Percentiles rank a stretch among this genome's conserved stretches.
Evolutionary conservation across 768 basidiomycete genomes (phyloP).

Genomic region (Sporobolomyces phaffii): DNA sequence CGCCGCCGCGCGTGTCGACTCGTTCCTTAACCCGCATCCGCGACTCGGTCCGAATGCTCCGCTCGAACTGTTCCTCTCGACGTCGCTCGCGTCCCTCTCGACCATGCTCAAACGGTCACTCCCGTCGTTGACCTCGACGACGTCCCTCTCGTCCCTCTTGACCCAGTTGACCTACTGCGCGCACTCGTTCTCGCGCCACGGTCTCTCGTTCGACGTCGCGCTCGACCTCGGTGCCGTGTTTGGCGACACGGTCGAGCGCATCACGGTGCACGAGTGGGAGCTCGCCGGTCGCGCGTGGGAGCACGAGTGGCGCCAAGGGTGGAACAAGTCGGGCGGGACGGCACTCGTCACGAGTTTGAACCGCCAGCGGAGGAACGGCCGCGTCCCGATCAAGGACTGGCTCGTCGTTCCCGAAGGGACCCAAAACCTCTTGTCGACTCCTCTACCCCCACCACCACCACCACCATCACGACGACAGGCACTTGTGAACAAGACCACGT

Average conservation of each 20-base stretch:
- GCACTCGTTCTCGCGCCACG: constrained; percentile 81
- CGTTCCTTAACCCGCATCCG: not conserved
- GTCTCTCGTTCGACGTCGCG: constrained; percentile 74
- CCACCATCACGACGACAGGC: too few species aligned
- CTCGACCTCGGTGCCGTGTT: constrained; percentile 45
- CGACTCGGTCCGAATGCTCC: constrained; percentile 46
- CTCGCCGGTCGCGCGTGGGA: constrained; percentile 29
- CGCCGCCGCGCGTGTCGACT: not conserved
- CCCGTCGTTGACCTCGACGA: constrained; percentile 51
- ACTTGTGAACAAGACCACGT: too few species aligned
- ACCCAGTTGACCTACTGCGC: constrained; percentile 93
- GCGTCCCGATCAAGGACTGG: constrained; percentile 26
- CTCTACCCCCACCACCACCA: constrained; percentile 1
- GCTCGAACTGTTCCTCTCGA: constrained; percentile 60
- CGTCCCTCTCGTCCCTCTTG: constrained; percentile 71
- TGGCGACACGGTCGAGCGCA: constrained; percentile 8
- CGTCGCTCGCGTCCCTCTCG: constrained; percentile 43
- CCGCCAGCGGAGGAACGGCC: not conserved
- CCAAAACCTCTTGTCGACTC: constrained; percentile 3
- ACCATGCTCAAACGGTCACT: constrained; percentile 56
- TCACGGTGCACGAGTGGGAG: constrained; percentile 22
- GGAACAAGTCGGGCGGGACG: constrained; percentile 14
- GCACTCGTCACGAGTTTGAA: not conserved
- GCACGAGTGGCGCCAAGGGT: constrained; percentile 32
- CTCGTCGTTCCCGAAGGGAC: constrained; percentile 34